These are phyloP conservation scores for Yamadazyma songkhlaensis DNA, from an alignment of 1,139 yeast species.

Conservation along the genomic window DNA sequence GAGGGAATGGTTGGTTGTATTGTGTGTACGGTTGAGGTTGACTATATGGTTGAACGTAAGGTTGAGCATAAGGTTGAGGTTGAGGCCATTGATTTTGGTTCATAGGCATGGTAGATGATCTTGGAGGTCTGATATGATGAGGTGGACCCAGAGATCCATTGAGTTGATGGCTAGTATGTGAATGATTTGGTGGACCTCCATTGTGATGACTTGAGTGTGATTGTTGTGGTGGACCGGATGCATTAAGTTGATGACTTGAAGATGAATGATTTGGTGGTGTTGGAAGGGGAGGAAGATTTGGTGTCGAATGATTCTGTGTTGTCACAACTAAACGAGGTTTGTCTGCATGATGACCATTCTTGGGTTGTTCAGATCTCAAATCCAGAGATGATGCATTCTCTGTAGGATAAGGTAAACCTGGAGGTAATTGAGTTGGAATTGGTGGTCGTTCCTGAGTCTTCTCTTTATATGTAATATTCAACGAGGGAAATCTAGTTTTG, in stretches of 20 bases:
- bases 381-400: neutral
- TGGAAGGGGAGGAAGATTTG: neutral
- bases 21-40: constrained; percentile 1
- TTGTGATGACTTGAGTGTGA: no score
- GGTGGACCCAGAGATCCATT: neutral
- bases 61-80: neutral
- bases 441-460: constrained; percentile 15
- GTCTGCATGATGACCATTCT: constrained; percentile 2
- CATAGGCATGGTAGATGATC: neutral
- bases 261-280: neutral
- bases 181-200: neutral
- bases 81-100: neutral
- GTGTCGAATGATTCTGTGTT: neutral
- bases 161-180: neutral
- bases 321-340: no score
- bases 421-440: constrained; percentile 18
- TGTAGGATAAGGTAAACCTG: constrained; percentile 19
- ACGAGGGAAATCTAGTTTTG: neutral
- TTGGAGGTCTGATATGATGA: neutral
- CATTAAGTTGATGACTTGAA: neutral
- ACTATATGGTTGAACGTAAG: constrained; percentile 1
- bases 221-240: neutral
- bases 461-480: neutral
- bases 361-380: neutral
- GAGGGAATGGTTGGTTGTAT: constrained; percentile 1